Conservation (phyloP, 371 early-diverging fungal species). For the Mucor racemosus region DNA sequence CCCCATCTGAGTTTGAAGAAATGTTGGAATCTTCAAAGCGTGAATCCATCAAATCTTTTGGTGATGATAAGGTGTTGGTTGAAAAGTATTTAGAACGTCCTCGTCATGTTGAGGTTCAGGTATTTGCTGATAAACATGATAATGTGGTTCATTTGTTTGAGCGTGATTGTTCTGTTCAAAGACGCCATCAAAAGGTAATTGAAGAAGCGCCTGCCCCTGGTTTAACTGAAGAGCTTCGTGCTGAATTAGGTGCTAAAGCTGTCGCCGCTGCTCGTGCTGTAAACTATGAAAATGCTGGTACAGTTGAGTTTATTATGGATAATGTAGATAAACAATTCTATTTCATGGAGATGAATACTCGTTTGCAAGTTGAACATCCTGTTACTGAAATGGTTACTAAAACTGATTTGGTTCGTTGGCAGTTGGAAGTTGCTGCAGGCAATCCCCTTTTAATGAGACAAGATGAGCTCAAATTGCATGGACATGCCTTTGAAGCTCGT, state of each 20-base stretch:
- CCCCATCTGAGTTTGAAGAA: constrained; percentile 78
- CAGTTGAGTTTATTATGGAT: constrained; percentile 98
- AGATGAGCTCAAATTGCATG: constrained; percentile 70
- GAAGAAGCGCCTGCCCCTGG: constrained; percentile 87
- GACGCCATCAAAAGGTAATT: constrained; percentile 97
- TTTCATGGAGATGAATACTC: constrained; percentile 98
- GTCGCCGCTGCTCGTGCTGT: constrained; percentile 93
- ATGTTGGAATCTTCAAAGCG: constrained; percentile 86
- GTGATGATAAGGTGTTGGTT: constrained; percentile 89
- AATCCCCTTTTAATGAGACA: constrained; percentile 79
- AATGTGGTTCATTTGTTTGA: constrained; percentile 93
- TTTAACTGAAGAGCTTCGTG: constrained; percentile 72
- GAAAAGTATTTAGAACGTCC: constrained; percentile 89
- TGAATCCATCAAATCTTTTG: constrained; percentile 91
- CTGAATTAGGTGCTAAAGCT: constrained; percentile 86
- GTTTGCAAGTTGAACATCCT: constrained; percentile 96
- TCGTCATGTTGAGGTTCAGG: constrained; percentile 96
- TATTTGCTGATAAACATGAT: constrained; percentile 90
- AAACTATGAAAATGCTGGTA: constrained; percentile 93
- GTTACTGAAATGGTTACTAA: constrained; percentile 96
- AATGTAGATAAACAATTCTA: constrained; percentile 87
- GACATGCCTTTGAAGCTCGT: constrained; percentile 97
- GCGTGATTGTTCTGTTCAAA: constrained; percentile 97
- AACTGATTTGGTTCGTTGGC: constrained; percentile 94
- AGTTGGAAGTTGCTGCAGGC: constrained; percentile 89